Percentiles rank a stretch among this genome's conserved stretches.
Evolutionary conservation across 164 flowering plant species (phyloP).

Genomic region (Amborella trichopoda): DNA sequence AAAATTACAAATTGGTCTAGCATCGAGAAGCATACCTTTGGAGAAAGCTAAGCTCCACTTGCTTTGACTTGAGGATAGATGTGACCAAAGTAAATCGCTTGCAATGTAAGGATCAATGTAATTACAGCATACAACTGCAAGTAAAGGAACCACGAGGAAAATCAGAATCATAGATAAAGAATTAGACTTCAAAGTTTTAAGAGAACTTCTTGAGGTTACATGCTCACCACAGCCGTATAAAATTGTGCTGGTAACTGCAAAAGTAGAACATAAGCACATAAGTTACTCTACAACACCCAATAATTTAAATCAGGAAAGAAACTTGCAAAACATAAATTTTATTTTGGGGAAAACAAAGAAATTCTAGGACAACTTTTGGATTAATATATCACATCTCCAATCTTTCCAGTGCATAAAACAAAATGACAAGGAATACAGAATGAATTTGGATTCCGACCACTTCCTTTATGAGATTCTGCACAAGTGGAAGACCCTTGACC

Average conservation of each 20-base stretch:
- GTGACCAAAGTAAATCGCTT: constrained; percentile 48
- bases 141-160: not conserved
- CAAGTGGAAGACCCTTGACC: too few species aligned
- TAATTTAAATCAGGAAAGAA: not conserved
- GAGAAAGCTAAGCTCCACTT: constrained; percentile 4
- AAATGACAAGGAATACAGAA: not conserved
- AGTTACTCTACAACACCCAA: not conserved
- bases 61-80: constrained; percentile 34
- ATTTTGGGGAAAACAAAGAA: not conserved
- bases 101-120: constrained; percentile 27
- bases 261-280: constrained; percentile 5
- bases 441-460: not conserved
- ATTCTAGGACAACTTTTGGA: not conserved
- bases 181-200: not conserved
- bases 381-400: too few species aligned
- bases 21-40: constrained; percentile 13
- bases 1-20: too few species aligned
- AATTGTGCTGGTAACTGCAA: constrained; percentile 82
- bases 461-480: too few species aligned
- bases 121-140: constrained; percentile 51
- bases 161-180: not conserved
- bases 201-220: too few species aligned
- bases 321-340: not conserved
- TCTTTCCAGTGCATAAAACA: not conserved
- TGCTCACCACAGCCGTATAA: constrained; percentile 61